Evolutionary conservation across 495 filamentous ascomycete genomes (phyloP), one percentile per base, ranked within the genome.

Genomic region (Daldinia grandis): DNA sequence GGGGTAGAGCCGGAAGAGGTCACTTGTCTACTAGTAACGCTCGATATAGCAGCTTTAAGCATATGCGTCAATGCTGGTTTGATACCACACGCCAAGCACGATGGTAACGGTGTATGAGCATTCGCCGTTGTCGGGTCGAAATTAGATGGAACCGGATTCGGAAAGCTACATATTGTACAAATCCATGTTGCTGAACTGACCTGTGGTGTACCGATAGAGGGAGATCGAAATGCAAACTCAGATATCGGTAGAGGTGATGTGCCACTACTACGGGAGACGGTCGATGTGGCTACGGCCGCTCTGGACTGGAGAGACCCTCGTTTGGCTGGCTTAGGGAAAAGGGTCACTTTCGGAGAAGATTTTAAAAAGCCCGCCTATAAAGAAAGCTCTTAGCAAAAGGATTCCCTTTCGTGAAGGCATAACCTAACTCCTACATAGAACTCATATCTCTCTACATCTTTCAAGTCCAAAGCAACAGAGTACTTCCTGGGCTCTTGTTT

Each of bases 151-250:
- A 98, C 87, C 0, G 93, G 91, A 74, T 99, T 99, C n/a, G 95
- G 96, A 76, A 97, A 95, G 49, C 92, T 93, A 81, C 95, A 99
- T 76, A 99, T 98, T 2, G 93, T 91, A 81, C 96, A 99, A 50
- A 99, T 89, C 95, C 95, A 99, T n/a, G 94, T 97, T 4, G 92
- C 94, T 62, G 83, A 83, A 73, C 84, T 88, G 8, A 81, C 74
- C 40, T 84, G 77, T 5, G 83, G 61, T 10, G 83, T 78, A 4
- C 85, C 82, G 31, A 86, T 77, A 9, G 81, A 81, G 27, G 87
- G 79, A 5, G 82, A 76, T 17, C 85, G 78, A 44, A 83, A 76
- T 5, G 86, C 78, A 30, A 84, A 84, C 9, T 86, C 85, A 17
- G 79, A 76, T 44, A 81, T 78, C 24, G 84, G 83, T 27, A 81